Evolutionary conservation across 495 filamentous ascomycete genomes (phyloP).

Genomic region (Penicillium pancosmium): DNA sequence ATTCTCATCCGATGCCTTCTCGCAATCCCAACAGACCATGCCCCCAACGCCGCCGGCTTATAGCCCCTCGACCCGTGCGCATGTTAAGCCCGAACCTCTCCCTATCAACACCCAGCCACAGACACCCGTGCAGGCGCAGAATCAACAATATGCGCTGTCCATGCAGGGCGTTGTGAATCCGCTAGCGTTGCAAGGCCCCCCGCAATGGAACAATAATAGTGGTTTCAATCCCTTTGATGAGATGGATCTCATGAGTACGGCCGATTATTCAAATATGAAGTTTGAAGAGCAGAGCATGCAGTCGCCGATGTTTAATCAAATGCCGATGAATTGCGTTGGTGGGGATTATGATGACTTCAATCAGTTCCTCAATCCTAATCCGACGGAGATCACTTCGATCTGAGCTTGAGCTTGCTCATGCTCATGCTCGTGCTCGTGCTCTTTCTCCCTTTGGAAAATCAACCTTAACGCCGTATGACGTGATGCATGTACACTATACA

Average conservation of each 20-base stretch:
- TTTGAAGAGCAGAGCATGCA: slow-evolving; percentile 40
- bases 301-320: slow-evolving; percentile 45
- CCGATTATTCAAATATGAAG: slow-evolving; percentile 36
- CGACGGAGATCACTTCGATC: slow-evolving; percentile 47
- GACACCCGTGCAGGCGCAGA: slow-evolving; percentile 9
- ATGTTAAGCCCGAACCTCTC: slow-evolving; percentile 36
- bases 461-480: slow-evolving; percentile 37
- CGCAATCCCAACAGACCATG: slow-evolving; percentile 28
- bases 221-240: slow-evolving; percentile 43
- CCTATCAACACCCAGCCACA: slow-evolving; percentile 18
- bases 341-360: slow-evolving; percentile 48
- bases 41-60: slow-evolving; percentile 43
- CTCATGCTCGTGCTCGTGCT: not conserved
- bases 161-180: slow-evolving; percentile 48
- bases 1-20: slow-evolving; percentile 42
- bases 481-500: slow-evolving; percentile 46
- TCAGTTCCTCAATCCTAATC: slow-evolving; percentile 48
- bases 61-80: slow-evolving; percentile 34
- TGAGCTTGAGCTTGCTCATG: slow-evolving; percentile 10
- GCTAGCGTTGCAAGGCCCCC: slow-evolving; percentile 34
- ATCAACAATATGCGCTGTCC: slow-evolving; percentile 26
- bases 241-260: slow-evolving; percentile 42
- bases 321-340: slow-evolving; percentile 43
- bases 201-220: slow-evolving; percentile 27
- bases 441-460: slow-evolving; percentile 8